phyloP scores from a whole-genome alignment of 441 rosid genomes.

The Erodium texanum region DNA sequence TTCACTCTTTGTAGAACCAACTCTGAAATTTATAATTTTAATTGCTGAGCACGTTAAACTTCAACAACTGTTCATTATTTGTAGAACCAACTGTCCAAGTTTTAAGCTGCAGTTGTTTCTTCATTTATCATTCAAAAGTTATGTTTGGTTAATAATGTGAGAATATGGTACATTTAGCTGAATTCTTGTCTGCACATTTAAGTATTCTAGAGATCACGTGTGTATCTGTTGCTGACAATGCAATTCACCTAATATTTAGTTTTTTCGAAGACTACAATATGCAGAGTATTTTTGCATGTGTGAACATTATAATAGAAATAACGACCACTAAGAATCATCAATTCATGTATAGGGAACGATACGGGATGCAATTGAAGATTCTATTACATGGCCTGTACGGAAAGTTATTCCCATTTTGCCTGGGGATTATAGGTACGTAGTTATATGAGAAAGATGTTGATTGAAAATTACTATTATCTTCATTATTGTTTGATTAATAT shows the following conservation, averaged over 20 bases:
- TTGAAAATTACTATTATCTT: neutral
- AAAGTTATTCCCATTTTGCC: conserved; percentile 76
- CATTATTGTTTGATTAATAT: neutral
- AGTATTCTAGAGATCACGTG: neutral
- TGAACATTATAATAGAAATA: neutral
- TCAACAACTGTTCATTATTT: neutral
- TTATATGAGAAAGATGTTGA: neutral
- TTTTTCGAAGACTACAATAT: neutral
- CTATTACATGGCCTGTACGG: conserved; percentile 53
- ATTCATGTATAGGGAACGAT: conserved; percentile 54
- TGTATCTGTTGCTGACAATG: neutral
- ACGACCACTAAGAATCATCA: neutral
- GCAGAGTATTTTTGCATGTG: neutral
- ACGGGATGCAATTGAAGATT: conserved; percentile 47
- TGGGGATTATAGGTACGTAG: conserved; percentile 81
- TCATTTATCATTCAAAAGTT: neutral
- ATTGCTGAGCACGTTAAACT: neutral
- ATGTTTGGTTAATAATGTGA: neutral
- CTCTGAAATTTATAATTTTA: neutral
- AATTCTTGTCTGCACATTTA: neutral
- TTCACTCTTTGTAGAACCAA: neutral
- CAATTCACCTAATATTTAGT: neutral
- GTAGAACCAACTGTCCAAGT: neutral
- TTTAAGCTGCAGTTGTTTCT: neutral
- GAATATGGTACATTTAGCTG: neutral